phyloP scores from a whole-genome alignment of 2,329 filamentous ascomycete species.

The Penicillium sp. region DNA sequence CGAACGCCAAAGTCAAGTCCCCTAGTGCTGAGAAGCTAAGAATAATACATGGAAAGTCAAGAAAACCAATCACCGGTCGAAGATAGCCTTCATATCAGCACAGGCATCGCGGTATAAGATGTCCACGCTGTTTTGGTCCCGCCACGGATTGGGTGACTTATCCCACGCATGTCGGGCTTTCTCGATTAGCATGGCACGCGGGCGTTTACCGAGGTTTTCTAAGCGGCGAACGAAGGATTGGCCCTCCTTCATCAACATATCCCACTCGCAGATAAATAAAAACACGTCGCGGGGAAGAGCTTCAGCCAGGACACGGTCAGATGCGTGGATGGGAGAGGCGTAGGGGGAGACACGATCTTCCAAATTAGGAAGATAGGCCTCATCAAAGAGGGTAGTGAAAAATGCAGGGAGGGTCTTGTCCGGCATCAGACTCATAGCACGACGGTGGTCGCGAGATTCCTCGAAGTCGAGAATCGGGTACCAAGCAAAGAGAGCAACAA shows the following conservation, averaged over 20 bases:
- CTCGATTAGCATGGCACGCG: constrained; percentile 40
- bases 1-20: constrained; percentile 1
- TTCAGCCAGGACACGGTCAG: constrained; percentile 45
- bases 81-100: constrained; percentile 37
- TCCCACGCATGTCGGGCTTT: constrained; percentile 43
- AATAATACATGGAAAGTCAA: constrained; percentile 2
- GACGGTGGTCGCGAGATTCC: constrained; percentile 50
- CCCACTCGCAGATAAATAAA: constrained; percentile 57
- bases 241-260: constrained; percentile 57
- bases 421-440: constrained; percentile 47
- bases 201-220: constrained; percentile 36
- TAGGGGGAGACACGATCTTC: constrained; percentile 49
- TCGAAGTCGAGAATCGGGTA: constrained; percentile 58
- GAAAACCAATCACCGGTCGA: constrained; percentile 21
- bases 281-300: constrained; percentile 53
- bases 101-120: constrained; percentile 39
- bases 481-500: constrained; percentile 53
- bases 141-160: constrained; percentile 42
- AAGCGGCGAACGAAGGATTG: constrained; percentile 38
- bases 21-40: constrained; percentile 2
- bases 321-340: constrained; percentile 51
- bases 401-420: constrained; percentile 42
- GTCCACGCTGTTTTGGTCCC: constrained; percentile 37
- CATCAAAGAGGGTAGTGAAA: constrained; percentile 44
- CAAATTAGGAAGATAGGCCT: constrained; percentile 41